These are phyloP conservation scores for Didymella pinodella DNA, from an alignment of 2,329 filamentous ascomycete species.

Conservation along the genomic window DNA sequence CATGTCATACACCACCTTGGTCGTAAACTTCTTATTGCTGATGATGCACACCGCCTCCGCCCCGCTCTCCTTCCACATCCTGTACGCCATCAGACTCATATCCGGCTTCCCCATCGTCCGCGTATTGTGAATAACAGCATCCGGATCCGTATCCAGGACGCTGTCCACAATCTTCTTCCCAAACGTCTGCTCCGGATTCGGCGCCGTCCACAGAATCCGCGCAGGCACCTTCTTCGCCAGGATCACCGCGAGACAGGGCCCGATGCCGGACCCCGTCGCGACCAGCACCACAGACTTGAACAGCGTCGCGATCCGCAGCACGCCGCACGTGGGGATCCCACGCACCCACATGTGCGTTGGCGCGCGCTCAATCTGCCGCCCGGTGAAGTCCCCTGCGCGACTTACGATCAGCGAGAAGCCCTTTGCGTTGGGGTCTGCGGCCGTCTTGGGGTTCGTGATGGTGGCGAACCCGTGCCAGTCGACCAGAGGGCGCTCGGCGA, in stretches of 20 bases:
- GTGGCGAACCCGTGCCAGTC: conserved; percentile 53
- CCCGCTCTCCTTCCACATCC: conserved; percentile 59
- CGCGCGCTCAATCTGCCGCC: conserved; percentile 43
- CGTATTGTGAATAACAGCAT: conserved; percentile 75
- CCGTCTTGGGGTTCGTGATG: conserved; percentile 42
- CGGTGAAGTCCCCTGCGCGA: conserved; percentile 52
- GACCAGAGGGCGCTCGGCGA: conserved; percentile 44
- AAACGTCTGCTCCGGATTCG: conserved; percentile 70
- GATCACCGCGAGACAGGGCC: conserved; percentile 61
- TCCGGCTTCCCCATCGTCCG: conserved; percentile 68
- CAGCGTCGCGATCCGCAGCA: conserved; percentile 48
- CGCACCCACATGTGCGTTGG: conserved; percentile 49
- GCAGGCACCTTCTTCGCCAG: conserved; percentile 57
- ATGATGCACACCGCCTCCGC: conserved; percentile 78
- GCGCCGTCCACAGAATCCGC: conserved; percentile 76
- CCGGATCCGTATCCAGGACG: conserved; percentile 66
- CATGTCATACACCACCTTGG: conserved; percentile 73
- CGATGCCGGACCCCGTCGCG: conserved; percentile 51
- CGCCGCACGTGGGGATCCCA: conserved; percentile 48
- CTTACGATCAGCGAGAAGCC: conserved; percentile 50
- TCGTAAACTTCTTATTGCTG: conserved; percentile 74
- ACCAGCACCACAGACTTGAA: conserved; percentile 50
- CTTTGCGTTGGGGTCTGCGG: conserved; percentile 23
- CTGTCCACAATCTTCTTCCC: conserved; percentile 66
- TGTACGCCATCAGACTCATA: conserved; percentile 66